Percentiles rank a stretch among this genome's conserved stretches.
These are phyloP conservation scores for Exobasidium rhododendri DNA, from an alignment of 1,284 basidiomycete genomes.

Conservation along the genomic window DNA sequence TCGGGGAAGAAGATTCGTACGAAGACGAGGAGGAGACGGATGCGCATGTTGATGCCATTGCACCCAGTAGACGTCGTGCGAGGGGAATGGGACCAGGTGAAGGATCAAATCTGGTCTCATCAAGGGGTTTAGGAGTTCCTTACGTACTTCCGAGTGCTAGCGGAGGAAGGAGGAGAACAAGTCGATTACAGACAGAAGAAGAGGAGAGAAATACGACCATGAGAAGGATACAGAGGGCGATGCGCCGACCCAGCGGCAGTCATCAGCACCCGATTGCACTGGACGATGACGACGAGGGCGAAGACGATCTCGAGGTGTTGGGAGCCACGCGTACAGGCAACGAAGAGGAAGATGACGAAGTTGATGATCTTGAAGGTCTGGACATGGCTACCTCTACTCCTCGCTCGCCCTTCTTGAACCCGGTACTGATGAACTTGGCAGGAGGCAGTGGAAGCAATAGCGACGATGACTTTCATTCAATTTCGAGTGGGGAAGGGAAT, in stretches of 20 bases:
- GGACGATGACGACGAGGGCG: conserved; percentile 9
- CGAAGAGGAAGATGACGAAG: background rate
- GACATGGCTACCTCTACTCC: background rate
- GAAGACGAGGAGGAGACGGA: conserved; percentile 34
- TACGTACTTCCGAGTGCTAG: conserved; percentile 11
- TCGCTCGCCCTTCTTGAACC: conserved; percentile 15
- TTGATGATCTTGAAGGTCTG: conserved; percentile 10
- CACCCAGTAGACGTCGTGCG: conserved; percentile 20
- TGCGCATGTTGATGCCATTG: conserved; percentile 44
- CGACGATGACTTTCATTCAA: conserved; percentile 14
- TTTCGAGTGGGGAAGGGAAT: conserved; percentile 10
- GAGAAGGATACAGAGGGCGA: background rate
- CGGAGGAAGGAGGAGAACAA: conserved; percentile 3
- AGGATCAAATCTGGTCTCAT: background rate
- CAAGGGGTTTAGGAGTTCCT: background rate
- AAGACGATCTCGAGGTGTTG: background rate
- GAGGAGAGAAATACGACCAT: background rate
- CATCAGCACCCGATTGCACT: background rate
- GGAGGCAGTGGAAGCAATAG: conserved; percentile 10
- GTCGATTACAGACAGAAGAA: conserved; percentile 3
- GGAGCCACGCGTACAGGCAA: background rate
- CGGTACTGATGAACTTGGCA: background rate
- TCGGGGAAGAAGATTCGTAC: conserved; percentile 22
- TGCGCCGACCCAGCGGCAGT: background rate
- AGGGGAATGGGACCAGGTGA: background rate